Percentiles rank a stretch among this genome's conserved stretches.
phyloP scores from a whole-genome alignment of 1,284 basidiomycete genomes.

The Ustilago vetiveriae region DNA sequence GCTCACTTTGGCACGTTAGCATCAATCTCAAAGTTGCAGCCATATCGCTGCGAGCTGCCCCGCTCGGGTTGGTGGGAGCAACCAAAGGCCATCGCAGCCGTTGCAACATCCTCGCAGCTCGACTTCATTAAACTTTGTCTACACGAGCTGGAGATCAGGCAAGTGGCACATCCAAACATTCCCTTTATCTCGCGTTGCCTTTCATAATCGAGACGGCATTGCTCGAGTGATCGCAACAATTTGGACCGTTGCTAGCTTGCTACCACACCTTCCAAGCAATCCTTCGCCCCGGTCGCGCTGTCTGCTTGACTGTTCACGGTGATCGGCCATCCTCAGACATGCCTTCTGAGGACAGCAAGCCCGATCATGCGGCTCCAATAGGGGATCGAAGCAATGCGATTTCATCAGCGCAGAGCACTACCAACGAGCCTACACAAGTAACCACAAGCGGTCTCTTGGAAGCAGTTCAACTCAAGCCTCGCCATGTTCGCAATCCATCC shows the following conservation, averaged over 20 bases:
- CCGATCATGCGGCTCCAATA: too few species aligned
- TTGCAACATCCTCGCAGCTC: too few species aligned
- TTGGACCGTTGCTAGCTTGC: conserved; percentile 23
- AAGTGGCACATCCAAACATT: background rate
- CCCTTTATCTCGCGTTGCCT: background rate
- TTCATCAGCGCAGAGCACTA: too few species aligned
- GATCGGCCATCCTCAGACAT: conserved; percentile 1
- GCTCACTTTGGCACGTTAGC: too few species aligned
- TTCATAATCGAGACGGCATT: conserved; percentile 3
- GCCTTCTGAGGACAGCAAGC: conserved; percentile 3
- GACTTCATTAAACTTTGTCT: conserved; percentile 23
- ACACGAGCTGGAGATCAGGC: conserved; percentile 7
- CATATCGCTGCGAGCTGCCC: too few species aligned
- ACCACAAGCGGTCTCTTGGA: conserved; percentile 13
- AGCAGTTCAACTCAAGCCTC: conserved; percentile 27
- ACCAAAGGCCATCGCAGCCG: too few species aligned
- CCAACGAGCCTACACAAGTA: background rate
- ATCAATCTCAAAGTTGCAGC: too few species aligned
- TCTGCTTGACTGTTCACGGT: background rate
- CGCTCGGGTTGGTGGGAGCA: too few species aligned
- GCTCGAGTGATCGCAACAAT: conserved; percentile 12
- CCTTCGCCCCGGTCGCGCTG: too few species aligned
- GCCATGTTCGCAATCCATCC: conserved; percentile 21
- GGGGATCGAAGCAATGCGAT: too few species aligned
- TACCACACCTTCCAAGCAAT: too few species aligned